These are phyloP conservation scores for Henckelia pumila DNA, from an alignment of 257 asterid genomes.

Conservation along the genomic window DNA sequence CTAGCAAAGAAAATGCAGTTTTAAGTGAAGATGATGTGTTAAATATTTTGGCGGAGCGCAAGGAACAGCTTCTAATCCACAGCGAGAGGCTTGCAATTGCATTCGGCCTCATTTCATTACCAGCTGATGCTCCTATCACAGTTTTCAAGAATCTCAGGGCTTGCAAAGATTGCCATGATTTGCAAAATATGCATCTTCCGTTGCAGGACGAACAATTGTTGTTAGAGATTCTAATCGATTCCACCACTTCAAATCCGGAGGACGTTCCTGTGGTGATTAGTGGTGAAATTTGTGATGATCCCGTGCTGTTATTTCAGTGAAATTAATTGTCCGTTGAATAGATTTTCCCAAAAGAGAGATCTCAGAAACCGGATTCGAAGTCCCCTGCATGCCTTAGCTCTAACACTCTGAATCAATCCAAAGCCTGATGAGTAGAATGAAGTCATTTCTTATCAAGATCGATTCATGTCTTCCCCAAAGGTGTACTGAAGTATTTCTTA, in stretches of 20 bases:
- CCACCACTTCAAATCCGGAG: slow-evolving; percentile 51
- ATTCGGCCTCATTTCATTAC: slow-evolving; percentile 45
- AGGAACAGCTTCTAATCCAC: slow-evolving; percentile 45
- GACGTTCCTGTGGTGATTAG: slow-evolving; percentile 56
- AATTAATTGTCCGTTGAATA: neutral
- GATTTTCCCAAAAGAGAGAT: neutral
- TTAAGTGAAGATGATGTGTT: slow-evolving; percentile 29
- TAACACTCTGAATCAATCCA: no score
- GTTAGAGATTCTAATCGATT: slow-evolving; percentile 59
- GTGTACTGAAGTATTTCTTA: no score
- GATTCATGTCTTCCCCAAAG: no score
- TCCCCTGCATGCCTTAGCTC: no score
- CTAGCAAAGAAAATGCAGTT: slow-evolving; percentile 16
- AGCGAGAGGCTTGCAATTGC: slow-evolving; percentile 70
- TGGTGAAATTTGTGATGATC: slow-evolving; percentile 38
- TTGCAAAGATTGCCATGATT: slow-evolving; percentile 64
- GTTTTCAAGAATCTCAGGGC: slow-evolving; percentile 64
- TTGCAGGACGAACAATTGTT: slow-evolving; percentile 36
- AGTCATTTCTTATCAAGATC: no score
- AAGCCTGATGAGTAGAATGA: no score
- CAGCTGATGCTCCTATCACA: slow-evolving; percentile 28
- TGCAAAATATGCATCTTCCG: slow-evolving; percentile 41
- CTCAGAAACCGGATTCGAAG: neutral
- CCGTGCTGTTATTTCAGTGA: neutral
- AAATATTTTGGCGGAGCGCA: slow-evolving; percentile 33